Conservation (phyloP, 352 stramenopile genomes). For the Poterioochromonas sp. region DNA sequence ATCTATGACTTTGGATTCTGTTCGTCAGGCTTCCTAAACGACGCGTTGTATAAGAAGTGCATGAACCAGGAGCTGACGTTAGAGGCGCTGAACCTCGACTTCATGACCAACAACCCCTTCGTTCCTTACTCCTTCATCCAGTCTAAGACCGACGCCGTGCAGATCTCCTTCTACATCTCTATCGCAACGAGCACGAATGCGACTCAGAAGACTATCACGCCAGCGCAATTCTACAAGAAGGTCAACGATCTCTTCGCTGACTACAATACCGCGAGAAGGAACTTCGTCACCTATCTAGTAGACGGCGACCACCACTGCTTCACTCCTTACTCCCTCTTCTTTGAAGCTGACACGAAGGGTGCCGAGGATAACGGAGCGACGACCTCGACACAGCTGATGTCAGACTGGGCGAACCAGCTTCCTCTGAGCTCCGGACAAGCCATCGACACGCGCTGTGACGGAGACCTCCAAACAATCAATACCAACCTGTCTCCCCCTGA, state of each 20-base stretch:
- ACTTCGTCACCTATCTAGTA: conserved; percentile 35
- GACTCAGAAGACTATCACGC: conserved; percentile 19
- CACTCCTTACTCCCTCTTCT: conserved; percentile 14
- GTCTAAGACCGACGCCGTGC: conserved; percentile 38
- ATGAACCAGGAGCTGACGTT: conserved; percentile 34
- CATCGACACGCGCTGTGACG: not conserved
- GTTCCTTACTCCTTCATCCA: conserved; percentile 25
- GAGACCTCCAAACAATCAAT: not conserved
- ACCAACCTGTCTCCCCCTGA: not conserved
- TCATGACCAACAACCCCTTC: not conserved
- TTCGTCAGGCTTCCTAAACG: conserved; percentile 13
- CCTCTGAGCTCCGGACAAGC: not conserved
- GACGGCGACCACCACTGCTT: conserved; percentile 37
- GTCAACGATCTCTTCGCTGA: conserved; percentile 36
- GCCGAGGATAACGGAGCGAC: not conserved
- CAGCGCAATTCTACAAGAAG: conserved; percentile 31
- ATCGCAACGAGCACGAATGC: conserved; percentile 28
- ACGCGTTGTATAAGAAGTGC: conserved; percentile 16
- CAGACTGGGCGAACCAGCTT: not conserved
- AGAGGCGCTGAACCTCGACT: conserved; percentile 21
- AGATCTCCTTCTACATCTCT: conserved; percentile 38
- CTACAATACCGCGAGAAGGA: conserved; percentile 4
- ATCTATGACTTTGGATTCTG: conserved; percentile 35
- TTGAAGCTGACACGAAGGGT: not conserved
- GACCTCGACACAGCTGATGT: not conserved